phyloP scores from a whole-genome alignment of 129 eudicot genomes.

The Helichrysum umbraculigerum region DNA sequence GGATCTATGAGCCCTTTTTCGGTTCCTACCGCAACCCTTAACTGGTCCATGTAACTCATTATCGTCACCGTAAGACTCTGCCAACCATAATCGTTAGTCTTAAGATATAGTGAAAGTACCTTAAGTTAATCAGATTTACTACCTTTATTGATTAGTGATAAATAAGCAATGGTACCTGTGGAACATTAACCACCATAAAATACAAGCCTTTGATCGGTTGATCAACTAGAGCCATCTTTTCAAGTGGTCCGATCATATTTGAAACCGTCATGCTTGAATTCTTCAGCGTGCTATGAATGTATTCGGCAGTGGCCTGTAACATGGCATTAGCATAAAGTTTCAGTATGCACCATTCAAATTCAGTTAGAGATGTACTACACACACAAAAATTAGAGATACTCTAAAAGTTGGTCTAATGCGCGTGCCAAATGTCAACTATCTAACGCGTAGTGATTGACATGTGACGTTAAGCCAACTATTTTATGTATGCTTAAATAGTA shows the following conservation, averaged over 20 bases:
- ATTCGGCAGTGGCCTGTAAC: conserved; percentile 42
- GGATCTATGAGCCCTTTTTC: conserved; percentile 49
- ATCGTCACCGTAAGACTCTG: conserved; percentile 52
- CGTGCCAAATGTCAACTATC: not conserved
- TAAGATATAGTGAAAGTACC: not conserved
- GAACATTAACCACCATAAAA: conserved; percentile 44
- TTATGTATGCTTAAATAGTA: not conserved
- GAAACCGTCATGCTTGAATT: conserved; percentile 46
- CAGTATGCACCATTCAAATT: not conserved
- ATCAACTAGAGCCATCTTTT: conserved; percentile 47
- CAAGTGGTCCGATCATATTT: conserved; percentile 54
- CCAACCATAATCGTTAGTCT: not conserved
- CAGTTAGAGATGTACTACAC: not conserved
- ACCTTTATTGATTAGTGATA: not conserved
- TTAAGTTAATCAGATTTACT: not conserved
- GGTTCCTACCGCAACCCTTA: conserved; percentile 46
- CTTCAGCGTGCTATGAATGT: conserved; percentile 42
- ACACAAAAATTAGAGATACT: no score
- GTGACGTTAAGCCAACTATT: not conserved
- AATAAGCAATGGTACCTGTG: conserved; percentile 38
- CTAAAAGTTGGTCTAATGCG: not conserved
- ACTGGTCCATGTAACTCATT: conserved; percentile 50
- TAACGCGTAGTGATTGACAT: not conserved
- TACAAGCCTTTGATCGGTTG: conserved; percentile 56
- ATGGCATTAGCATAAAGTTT: not conserved